Conservation (phyloP, 805 yeast genomes). For the Wickerhamomyces mucosus region DNA sequence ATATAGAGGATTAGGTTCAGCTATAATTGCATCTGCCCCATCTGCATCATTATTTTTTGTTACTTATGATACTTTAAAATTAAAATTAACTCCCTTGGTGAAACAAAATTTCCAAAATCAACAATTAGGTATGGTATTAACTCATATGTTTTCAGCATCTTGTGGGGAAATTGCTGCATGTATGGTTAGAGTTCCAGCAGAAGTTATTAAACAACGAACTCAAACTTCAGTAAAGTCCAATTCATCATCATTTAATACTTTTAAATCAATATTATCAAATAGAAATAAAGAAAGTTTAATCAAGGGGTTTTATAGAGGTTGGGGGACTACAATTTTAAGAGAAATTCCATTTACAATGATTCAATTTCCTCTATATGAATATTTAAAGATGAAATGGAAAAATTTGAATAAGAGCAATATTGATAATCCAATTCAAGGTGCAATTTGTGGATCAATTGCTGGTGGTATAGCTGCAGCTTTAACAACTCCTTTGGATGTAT, state of each 20-base stretch:
- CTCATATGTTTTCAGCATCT: conserved; percentile 85
- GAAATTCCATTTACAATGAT: conserved; percentile 96
- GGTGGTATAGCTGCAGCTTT: conserved; percentile 77
- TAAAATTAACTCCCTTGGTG: conserved; percentile 28
- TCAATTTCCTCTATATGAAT: conserved; percentile 91
- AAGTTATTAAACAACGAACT: conserved; percentile 89
- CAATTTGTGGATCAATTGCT: conserved; percentile 73
- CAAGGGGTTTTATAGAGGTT: conserved; percentile 83
- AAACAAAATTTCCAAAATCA: conserved; percentile 20
- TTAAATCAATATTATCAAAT: conserved; percentile 51
- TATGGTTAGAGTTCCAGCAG: conserved; percentile 91
- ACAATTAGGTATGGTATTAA: conserved; percentile 25
- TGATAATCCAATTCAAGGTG: conserved; percentile 64
- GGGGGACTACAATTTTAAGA: conserved; percentile 84
- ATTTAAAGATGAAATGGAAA: conserved; percentile 56
- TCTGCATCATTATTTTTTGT: conserved; percentile 68
- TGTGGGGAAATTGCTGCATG: conserved; percentile 92
- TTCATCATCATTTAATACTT: conserved; percentile 64
- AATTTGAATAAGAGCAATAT: conserved; percentile 25
- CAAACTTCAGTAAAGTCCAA: conserved; percentile 55
- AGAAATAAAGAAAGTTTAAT: conserved; percentile 69
- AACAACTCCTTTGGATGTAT: conserved; percentile 73
- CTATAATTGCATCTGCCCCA: conserved; percentile 93
- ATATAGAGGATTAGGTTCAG: conserved; percentile 87
- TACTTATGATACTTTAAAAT: conserved; percentile 74